Conservation (phyloP, 768 basidiomycete species). For the Suillus bovinus region DNA sequence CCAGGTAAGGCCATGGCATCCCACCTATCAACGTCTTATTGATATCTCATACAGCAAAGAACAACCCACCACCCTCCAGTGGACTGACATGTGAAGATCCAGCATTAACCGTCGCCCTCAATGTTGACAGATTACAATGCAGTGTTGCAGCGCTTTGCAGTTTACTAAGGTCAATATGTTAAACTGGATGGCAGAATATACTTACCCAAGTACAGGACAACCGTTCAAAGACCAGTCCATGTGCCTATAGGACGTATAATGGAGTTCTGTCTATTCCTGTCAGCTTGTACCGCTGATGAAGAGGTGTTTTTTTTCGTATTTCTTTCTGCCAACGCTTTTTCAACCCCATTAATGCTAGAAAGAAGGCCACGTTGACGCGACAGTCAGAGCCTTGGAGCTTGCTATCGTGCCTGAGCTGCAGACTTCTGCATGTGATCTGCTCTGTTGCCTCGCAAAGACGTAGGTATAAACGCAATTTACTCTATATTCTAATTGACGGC, state of each 20-base stretch:
- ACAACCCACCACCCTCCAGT: slow-evolving; percentile 13
- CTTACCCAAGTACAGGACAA: slow-evolving; percentile 40
- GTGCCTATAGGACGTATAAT: slow-evolving; percentile 67
- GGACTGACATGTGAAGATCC: slow-evolving; percentile 44
- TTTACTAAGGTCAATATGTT: slow-evolving; percentile 49
- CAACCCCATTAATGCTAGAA: not conserved
- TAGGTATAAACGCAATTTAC: slow-evolving; percentile 22
- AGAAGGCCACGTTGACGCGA: slow-evolving; percentile 50
- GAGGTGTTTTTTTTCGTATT: slow-evolving; percentile 39
- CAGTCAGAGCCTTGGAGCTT: slow-evolving; percentile 54
- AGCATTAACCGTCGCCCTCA: slow-evolving; percentile 49
- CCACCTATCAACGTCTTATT: not conserved
- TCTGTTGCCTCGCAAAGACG: slow-evolving; percentile 51
- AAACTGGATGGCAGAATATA: slow-evolving; percentile 1
- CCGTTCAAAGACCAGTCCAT: slow-evolving; percentile 60
- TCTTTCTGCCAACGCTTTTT: slow-evolving; percentile 8
- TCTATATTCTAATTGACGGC: not conserved
- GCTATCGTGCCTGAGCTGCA: slow-evolving; percentile 40
- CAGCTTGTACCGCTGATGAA: slow-evolving; percentile 49
- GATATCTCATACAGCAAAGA: slow-evolving; percentile 16
- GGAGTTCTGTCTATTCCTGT: slow-evolving; percentile 51
- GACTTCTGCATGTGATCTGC: slow-evolving; percentile 45
- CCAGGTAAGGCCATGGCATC: slow-evolving; percentile 18
- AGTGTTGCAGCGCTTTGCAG: slow-evolving; percentile 51
- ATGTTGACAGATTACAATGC: slow-evolving; percentile 61